Conservation (phyloP, 768 basidiomycete genomes). For the Phlebiopsis flavidoalba region DNA sequence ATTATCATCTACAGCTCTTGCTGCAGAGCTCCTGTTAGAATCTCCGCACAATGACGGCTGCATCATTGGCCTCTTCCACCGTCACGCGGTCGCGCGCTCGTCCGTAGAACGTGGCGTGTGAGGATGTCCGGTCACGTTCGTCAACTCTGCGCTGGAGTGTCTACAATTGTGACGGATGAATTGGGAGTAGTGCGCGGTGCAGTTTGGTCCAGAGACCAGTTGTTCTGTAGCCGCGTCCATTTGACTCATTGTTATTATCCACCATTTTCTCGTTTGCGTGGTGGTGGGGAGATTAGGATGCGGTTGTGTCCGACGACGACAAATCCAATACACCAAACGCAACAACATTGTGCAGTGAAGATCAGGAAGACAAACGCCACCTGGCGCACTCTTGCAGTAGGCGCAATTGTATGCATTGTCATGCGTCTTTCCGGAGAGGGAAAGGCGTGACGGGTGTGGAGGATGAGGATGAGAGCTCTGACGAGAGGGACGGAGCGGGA, state of each 20-base stretch:
- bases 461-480: background rate
- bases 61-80: background rate
- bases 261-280: background rate
- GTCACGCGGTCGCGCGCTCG: background rate
- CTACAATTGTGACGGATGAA: background rate
- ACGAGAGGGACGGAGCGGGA: background rate
- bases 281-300: background rate
- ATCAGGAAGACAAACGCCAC: background rate
- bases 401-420: constrained; percentile 9
- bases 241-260: background rate
- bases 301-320: background rate
- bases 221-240: background rate
- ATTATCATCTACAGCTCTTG: background rate
- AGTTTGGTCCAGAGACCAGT: background rate
- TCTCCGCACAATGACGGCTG: background rate
- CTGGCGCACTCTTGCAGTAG: background rate
- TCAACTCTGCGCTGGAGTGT: background rate
- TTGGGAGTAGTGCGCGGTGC: too few species aligned
- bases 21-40: background rate
- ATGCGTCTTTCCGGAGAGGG: background rate
- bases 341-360: background rate
- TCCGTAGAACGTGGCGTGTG: background rate
- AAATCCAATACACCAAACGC: background rate
- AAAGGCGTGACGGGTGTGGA: too few species aligned
- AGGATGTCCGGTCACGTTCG: background rate